Evolutionary conservation across 31 red algal species (phyloP).

Genomic region (Endocladia muricata): DNA sequence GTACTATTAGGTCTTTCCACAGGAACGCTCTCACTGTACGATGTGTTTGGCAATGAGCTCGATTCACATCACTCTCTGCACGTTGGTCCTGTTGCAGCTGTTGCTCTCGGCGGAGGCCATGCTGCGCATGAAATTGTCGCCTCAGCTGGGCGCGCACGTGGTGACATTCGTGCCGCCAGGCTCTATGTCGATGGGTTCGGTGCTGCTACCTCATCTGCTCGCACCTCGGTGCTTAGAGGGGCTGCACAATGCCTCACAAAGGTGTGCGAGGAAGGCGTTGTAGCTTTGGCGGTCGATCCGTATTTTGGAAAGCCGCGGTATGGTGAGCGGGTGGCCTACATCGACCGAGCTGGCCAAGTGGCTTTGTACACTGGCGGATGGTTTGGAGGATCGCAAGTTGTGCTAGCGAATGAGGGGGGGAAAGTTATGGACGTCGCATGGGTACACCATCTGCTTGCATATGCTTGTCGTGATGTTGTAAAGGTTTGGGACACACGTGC

Average conservation of each 20-base stretch:
- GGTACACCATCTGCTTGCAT: slow-evolving; percentile 36
- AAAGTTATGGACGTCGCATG: slow-evolving; percentile 24
- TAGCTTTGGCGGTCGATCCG: slow-evolving; percentile 53
- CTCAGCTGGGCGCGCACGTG: slow-evolving; percentile 28
- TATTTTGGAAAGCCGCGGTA: slow-evolving; percentile 53
- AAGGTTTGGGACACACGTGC: slow-evolving; percentile 38
- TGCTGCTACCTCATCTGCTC: background rate
- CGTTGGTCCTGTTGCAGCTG: slow-evolving; percentile 37
- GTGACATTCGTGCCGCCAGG: slow-evolving; percentile 37
- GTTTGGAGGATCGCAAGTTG: slow-evolving; percentile 54
- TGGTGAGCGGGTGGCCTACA: slow-evolving; percentile 56
- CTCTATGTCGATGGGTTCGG: slow-evolving; percentile 11
- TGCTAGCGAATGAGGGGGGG: slow-evolving; percentile 8
- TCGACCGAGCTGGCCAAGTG: slow-evolving; percentile 28
- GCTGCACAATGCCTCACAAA: slow-evolving; percentile 23
- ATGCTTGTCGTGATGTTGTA: slow-evolving; percentile 25
- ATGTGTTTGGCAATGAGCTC: slow-evolving; percentile 63
- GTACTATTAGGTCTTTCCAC: slow-evolving; percentile 56
- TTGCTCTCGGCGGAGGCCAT: slow-evolving; percentile 39
- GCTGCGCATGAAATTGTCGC: slow-evolving; percentile 36
- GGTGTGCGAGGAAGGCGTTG: slow-evolving; percentile 9
- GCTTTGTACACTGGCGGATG: slow-evolving; percentile 38
- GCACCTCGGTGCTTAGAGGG: slow-evolving; percentile 13
- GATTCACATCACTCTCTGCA: slow-evolving; percentile 46
- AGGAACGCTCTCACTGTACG: slow-evolving; percentile 52